A percentile compares a stretch with the other conserved stretches of the same genome.
Conservation (phyloP, 345 rosid genomes). For the Eucalyptus sp. region DNA sequence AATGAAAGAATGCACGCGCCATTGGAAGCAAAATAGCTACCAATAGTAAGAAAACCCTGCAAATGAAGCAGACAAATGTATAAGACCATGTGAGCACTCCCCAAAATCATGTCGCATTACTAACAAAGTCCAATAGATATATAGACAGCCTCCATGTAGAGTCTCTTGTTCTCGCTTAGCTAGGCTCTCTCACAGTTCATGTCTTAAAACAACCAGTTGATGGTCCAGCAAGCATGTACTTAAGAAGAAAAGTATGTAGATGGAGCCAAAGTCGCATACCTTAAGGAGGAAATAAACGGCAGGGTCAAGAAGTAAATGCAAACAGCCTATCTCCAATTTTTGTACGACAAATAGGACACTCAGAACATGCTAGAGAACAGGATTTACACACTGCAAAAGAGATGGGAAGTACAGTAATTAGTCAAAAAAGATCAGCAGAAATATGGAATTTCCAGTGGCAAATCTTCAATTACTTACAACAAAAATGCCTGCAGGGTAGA, state of each 20-base stretch:
- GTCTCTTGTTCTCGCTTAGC: not conserved
- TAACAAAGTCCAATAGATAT: not conserved
- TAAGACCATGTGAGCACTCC: not conserved
- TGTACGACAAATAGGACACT: conserved; percentile 98
- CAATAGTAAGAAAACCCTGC: conserved; percentile 19
- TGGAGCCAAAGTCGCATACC: conserved; percentile 14
- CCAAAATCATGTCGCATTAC: not conserved
- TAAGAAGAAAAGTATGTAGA: not conserved
- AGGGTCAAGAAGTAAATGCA: conserved; percentile 71
- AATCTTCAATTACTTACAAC: conserved; percentile 46
- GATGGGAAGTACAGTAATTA: not conserved
- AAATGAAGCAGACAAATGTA: not conserved
- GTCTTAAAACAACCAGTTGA: not conserved
- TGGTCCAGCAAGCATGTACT: not conserved
- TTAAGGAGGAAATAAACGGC: conserved; percentile 7
- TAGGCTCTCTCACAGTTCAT: not conserved
- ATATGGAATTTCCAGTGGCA: not conserved
- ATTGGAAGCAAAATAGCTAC: not conserved
- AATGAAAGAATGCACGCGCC: conserved; percentile 37
- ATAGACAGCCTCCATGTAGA: not conserved
- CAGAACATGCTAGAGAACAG: conserved; percentile 94
- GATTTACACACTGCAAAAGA: conserved; percentile 87
- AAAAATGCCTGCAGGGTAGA: conserved; percentile 99
- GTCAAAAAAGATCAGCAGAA: not conserved
- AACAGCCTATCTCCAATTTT: conserved; percentile 89